Evolutionary conservation across 106 monocot genomes (phyloP).

Genomic region (Posidonia australis): DNA sequence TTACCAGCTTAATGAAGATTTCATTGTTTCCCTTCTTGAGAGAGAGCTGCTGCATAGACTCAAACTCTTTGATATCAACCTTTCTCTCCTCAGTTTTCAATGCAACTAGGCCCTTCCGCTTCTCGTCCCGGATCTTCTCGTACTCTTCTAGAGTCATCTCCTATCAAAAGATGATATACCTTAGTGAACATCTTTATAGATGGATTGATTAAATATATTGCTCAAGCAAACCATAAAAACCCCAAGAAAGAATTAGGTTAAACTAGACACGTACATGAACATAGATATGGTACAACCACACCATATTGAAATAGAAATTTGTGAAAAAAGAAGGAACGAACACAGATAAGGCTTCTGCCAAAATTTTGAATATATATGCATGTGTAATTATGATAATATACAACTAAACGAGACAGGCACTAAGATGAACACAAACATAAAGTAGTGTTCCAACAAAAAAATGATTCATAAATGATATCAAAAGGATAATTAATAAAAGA

Average conservation of each 20-base stretch:
- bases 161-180: constrained; percentile 4
- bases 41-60: constrained; percentile 28
- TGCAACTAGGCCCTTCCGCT: constrained; percentile 31
- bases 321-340: too few species aligned
- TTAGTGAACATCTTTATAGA: background rate
- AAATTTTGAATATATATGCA: too few species aligned
- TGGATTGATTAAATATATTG: background rate
- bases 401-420: too few species aligned
- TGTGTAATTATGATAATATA: too few species aligned
- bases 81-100: constrained; percentile 36
- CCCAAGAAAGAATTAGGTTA: background rate
- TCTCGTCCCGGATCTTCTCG: constrained; percentile 42
- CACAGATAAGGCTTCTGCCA: too few species aligned
- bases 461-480: too few species aligned
- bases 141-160: constrained; percentile 46
- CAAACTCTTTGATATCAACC: constrained; percentile 27
- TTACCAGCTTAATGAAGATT: constrained; percentile 39
- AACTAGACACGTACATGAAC: too few species aligned
- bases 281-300: too few species aligned
- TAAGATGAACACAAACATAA: too few species aligned
- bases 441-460: too few species aligned
- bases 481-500: too few species aligned
- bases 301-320: too few species aligned
- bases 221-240: background rate
- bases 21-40: constrained; percentile 28